phyloP scores from a whole-genome alignment of 1,284 basidiomycete genomes.

The Psilocybe mexicana region DNA sequence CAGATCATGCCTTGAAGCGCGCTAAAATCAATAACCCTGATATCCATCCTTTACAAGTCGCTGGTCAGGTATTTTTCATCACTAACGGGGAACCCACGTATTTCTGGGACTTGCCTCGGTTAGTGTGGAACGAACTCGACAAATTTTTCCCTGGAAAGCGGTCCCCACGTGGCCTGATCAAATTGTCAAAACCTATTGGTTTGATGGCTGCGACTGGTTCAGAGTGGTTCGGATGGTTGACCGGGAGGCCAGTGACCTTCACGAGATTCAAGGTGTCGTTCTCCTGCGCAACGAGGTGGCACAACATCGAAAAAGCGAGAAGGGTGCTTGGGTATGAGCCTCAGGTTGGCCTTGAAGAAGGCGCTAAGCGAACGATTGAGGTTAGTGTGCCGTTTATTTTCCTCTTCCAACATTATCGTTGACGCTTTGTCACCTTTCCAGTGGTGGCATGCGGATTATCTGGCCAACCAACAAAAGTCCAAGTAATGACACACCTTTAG shows the following conservation, averaged over 20 bases:
- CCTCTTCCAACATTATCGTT: not conserved
- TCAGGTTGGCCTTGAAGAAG: constrained; percentile 87
- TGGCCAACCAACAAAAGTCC: constrained; percentile 36
- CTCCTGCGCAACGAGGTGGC: constrained; percentile 77
- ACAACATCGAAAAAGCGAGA: constrained; percentile 95
- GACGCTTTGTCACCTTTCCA: constrained; percentile 19
- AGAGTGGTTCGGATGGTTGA: constrained; percentile 76
- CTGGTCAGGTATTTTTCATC: constrained; percentile 96
- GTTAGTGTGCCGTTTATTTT: constrained; percentile 42
- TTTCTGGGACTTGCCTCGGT: constrained; percentile 94
- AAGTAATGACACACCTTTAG: constrained; percentile 11
- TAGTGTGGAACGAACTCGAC: constrained; percentile 85
- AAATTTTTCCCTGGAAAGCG: constrained; percentile 48
- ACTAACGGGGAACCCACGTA: constrained; percentile 96
- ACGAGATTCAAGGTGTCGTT: constrained; percentile 87
- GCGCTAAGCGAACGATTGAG: constrained; percentile 77
- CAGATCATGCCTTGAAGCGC: constrained; percentile 53
- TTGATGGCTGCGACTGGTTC: constrained; percentile 70
- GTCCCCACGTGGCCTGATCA: constrained; percentile 41
- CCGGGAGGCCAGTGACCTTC: constrained; percentile 85
- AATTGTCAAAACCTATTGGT: constrained; percentile 69
- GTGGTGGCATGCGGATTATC: constrained; percentile 49
- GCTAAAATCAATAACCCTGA: constrained; percentile 45
- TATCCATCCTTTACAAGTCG: constrained; percentile 68
- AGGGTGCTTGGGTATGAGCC: constrained; percentile 93